Percentiles rank a stretch among this genome's conserved stretches.
phyloP scores from a whole-genome alignment of 1,284 basidiomycete species.

The Ganoderma resinaceum region DNA sequence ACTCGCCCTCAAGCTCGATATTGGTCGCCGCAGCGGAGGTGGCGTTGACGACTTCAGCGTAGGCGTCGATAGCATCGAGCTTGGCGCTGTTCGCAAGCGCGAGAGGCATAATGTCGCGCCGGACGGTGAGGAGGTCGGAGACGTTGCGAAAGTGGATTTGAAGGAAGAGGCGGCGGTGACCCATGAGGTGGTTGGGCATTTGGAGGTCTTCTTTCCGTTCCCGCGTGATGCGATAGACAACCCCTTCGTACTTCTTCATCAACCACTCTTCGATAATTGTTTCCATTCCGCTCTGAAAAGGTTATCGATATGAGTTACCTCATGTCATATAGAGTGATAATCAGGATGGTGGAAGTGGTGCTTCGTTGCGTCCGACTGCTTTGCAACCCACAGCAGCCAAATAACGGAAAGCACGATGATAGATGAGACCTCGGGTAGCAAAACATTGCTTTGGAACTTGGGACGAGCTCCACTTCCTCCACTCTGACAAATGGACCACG shows the following conservation, averaged over 20 bases:
- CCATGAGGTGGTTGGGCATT: slow-evolving; percentile 96
- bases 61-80: slow-evolving; percentile 95
- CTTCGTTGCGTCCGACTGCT: background rate
- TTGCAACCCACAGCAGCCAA: background rate
- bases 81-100: slow-evolving; percentile 93
- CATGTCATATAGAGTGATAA: background rate
- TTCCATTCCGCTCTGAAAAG: slow-evolving; percentile 82
- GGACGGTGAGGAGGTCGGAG: slow-evolving; percentile 87
- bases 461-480: background rate
- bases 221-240: slow-evolving; percentile 80
- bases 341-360: background rate
- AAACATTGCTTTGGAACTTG: background rate
- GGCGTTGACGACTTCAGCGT: slow-evolving; percentile 95
- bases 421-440: background rate
- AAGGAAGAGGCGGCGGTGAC: slow-evolving; percentile 88
- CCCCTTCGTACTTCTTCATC: slow-evolving; percentile 91
- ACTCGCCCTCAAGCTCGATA: slow-evolving; percentile 75
- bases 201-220: slow-evolving; percentile 94
- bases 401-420: background rate
- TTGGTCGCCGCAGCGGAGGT: slow-evolving; percentile 64
- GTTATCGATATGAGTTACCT: background rate
- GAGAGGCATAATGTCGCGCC: slow-evolving; percentile 90
- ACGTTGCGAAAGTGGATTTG: slow-evolving; percentile 94
- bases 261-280: slow-evolving; percentile 96
- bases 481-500: slow-evolving; percentile 31